These are phyloP conservation scores for Cynara cardunculus DNA, from an alignment of 129 eudicot species.

Conservation along the genomic window DNA sequence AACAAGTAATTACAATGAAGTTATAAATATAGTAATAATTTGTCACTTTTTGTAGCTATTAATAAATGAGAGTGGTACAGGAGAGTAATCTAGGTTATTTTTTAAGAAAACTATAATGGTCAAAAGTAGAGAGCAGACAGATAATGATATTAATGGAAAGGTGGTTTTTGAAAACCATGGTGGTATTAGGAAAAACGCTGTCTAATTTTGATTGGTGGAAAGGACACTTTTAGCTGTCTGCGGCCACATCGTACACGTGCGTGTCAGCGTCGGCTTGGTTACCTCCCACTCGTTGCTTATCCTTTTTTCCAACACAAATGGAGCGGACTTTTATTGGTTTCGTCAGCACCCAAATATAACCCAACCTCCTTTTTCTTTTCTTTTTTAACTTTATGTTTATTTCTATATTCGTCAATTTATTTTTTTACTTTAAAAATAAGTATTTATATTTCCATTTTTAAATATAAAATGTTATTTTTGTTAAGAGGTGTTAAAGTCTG, in stretches of 20 bases:
- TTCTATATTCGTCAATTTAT: no score
- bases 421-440: no score
- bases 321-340: background rate
- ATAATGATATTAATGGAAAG: slow-evolving; percentile 4
- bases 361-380: no score
- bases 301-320: background rate
- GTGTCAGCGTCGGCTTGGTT: background rate
- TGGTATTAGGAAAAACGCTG: slow-evolving; percentile 22
- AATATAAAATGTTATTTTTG: no score
- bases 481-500: no score
- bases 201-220: slow-evolving; percentile 24
- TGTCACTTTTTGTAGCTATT: background rate
- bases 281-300: background rate
- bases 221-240: slow-evolving; percentile 15
- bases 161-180: slow-evolving; percentile 22
- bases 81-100: background rate
- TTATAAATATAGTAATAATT: background rate
- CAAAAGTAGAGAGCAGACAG: background rate
- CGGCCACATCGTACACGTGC: slow-evolving; percentile 29
- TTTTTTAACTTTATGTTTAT: no score
- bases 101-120: background rate
- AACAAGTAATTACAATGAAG: background rate
- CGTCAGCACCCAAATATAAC: no score
- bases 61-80: no score
- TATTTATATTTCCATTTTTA: no score